Conservation (phyloP, 2,329 filamentous ascomycete genomes). For the Nannizzia gypsea region DNA sequence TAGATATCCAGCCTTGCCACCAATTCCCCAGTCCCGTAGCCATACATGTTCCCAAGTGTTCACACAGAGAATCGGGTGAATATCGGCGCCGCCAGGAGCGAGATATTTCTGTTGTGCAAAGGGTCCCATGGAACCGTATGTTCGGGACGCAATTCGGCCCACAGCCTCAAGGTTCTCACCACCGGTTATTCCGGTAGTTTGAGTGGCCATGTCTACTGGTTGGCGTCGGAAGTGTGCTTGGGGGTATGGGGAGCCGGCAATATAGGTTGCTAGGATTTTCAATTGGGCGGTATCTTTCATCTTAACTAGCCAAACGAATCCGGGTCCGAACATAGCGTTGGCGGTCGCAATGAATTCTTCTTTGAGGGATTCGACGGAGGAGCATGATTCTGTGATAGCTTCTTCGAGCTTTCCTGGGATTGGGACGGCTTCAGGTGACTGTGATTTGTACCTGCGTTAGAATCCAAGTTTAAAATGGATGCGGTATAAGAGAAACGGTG, state of each 20-base stretch:
- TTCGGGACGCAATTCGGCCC: constrained; percentile 11
- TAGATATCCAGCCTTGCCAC: constrained; percentile 64
- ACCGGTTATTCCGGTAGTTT: constrained; percentile 20
- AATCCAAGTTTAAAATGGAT: background rate
- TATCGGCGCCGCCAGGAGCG: constrained; percentile 36
- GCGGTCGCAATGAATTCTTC: constrained; percentile 71
- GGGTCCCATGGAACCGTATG: constrained; percentile 18
- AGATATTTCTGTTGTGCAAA: constrained; percentile 22
- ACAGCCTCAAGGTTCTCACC: constrained; percentile 13
- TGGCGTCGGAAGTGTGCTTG: constrained; percentile 70
- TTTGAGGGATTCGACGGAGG: constrained; percentile 69
- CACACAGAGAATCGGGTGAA: constrained; percentile 72
- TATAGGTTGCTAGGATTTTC: constrained; percentile 75
- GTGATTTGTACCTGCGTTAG: background rate
- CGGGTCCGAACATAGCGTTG: constrained; percentile 85
- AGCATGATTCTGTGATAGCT: constrained; percentile 60
- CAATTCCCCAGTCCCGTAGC: constrained; percentile 66
- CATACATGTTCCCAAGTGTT: constrained; percentile 96
- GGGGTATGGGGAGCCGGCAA: constrained; percentile 78
- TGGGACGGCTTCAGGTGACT: constrained; percentile 33
- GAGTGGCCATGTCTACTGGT: constrained; percentile 37
- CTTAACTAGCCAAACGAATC: constrained; percentile 90
- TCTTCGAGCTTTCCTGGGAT: constrained; percentile 47
- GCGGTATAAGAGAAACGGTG: constrained; percentile 31
- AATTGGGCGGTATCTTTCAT: constrained; percentile 36